These are phyloP conservation scores for Chlamydomonas eustigma DNA, from an alignment of 139 green algal genomes.

Conservation along the genomic window DNA sequence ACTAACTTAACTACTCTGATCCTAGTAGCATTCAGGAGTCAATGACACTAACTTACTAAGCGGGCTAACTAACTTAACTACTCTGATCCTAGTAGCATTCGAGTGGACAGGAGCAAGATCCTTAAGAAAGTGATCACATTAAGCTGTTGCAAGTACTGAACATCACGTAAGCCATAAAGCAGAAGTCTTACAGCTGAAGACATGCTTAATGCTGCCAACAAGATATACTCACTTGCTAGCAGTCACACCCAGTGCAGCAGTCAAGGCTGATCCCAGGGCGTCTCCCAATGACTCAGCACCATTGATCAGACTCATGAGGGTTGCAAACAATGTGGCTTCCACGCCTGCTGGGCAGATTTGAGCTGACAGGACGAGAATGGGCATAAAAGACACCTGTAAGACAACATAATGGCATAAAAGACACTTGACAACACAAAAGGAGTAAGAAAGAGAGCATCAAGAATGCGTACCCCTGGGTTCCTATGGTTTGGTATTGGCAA, in stretches of 20 bases:
- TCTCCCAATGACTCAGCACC: conserved; percentile 45
- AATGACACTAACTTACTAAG: not conserved
- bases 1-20: not conserved
- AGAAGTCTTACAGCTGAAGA: too few relatives aligned
- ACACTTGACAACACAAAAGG: too few relatives aligned
- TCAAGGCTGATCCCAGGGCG: conserved; percentile 68
- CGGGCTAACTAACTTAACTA: not conserved
- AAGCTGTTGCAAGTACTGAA: too few relatives aligned
- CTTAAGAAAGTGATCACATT: too few relatives aligned
- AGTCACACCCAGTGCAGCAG: conserved; percentile 56
- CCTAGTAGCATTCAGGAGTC: too few relatives aligned
- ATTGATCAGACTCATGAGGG: conserved; percentile 58
- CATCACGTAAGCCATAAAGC: too few relatives aligned
- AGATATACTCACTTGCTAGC: conserved; percentile 16
- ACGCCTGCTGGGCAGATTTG: conserved; percentile 77
- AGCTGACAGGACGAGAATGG: conserved; percentile 90
- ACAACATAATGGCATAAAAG: too few relatives aligned
- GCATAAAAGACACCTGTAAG: conserved; percentile 90
- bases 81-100: too few relatives aligned
- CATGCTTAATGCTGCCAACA: not conserved
- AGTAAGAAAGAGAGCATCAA: too few relatives aligned
- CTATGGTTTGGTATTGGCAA: too few relatives aligned
- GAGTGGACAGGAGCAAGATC: too few relatives aligned
- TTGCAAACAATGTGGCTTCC: conserved; percentile 96
- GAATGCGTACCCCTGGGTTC: too few relatives aligned